Conservation (phyloP, 2,329 filamentous ascomycete genomes). For the Aspergillus aculeatinus region DNA sequence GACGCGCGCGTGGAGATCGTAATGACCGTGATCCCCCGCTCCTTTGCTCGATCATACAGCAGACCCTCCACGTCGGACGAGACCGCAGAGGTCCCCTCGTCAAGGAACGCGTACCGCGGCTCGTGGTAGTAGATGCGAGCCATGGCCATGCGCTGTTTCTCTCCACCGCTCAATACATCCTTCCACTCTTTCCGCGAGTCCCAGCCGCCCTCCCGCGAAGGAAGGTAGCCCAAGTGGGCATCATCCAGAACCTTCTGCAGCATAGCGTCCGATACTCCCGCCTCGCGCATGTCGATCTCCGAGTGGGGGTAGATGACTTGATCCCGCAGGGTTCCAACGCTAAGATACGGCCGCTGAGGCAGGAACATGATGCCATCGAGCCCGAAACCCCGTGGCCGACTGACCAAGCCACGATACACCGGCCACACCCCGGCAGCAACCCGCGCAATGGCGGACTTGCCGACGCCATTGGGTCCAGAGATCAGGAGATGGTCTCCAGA, state of each 20-base stretch:
- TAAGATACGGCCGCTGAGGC: constrained; percentile 88
- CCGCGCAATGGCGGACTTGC: constrained; percentile 84
- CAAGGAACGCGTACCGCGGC: constrained; percentile 88
- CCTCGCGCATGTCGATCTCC: constrained; percentile 86
- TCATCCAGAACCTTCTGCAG: constrained; percentile 77
- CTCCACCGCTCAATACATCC: constrained; percentile 91
- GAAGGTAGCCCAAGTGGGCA: constrained; percentile 82
- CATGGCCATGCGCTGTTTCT: constrained; percentile 94
- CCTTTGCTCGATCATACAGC: constrained; percentile 89
- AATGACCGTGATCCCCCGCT: constrained; percentile 89
- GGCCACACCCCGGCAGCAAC: constrained; percentile 94
- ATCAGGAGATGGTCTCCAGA: constrained; percentile 92
- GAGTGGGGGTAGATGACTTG: constrained; percentile 98
- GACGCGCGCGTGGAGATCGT: constrained; percentile 94
- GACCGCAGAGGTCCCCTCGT: constrained; percentile 89
- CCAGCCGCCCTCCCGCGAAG: constrained; percentile 91
- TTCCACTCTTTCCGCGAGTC: constrained; percentile 98
- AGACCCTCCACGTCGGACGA: constrained; percentile 92
- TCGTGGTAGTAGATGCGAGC: constrained; percentile 91
- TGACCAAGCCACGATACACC: constrained; percentile 88
- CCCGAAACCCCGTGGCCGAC: constrained; percentile 74
- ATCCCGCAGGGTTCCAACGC: constrained; percentile 86
- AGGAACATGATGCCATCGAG: constrained; percentile 98
- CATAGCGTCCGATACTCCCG: constrained; percentile 73
- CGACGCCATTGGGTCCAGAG: constrained; percentile 90